phyloP scores from a whole-genome alignment of 1,284 basidiomycete species.

The Trametes pubescens region DNA sequence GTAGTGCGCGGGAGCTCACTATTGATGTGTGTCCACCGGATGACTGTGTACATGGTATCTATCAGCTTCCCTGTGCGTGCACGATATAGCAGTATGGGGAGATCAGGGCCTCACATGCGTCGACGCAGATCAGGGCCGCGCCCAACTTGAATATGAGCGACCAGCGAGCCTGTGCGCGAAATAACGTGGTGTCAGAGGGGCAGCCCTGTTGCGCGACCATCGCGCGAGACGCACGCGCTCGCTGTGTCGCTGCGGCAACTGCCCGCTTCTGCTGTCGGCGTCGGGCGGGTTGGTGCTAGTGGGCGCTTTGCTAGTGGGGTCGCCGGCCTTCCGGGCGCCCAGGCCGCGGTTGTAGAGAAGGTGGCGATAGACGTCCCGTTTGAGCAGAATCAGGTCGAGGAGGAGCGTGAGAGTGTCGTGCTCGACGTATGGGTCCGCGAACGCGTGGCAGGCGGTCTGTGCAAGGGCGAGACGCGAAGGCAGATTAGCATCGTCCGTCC shows the following conservation, averaged over 20 bases:
- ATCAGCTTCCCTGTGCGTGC: slow-evolving; percentile 1
- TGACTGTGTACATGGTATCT: slow-evolving; percentile 54
- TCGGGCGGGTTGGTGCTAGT: slow-evolving; percentile 7
- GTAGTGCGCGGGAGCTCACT: slow-evolving; percentile 6
- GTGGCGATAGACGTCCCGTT: slow-evolving; percentile 88
- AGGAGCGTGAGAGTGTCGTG: slow-evolving; percentile 82
- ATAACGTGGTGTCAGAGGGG: not conserved
- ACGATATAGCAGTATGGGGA: slow-evolving; percentile 3
- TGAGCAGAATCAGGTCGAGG: slow-evolving; percentile 88
- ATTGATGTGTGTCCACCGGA: slow-evolving; percentile 79
- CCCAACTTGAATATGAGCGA: slow-evolving; percentile 64
- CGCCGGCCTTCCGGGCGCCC: slow-evolving; percentile 58
- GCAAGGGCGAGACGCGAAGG: slow-evolving; percentile 15
- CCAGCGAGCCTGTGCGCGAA: slow-evolving; percentile 63
- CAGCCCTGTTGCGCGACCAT: not conserved
- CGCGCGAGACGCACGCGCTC: slow-evolving; percentile 17
- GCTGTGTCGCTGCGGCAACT: slow-evolving; percentile 16
- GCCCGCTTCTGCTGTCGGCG: not conserved
- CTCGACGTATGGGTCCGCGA: slow-evolving; percentile 92
- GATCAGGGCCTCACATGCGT: slow-evolving; percentile 65
- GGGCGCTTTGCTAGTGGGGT: slow-evolving; percentile 18
- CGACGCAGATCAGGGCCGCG: slow-evolving; percentile 61
- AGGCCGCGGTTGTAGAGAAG: slow-evolving; percentile 88
- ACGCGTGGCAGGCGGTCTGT: slow-evolving; percentile 62
- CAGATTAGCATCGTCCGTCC: slow-evolving; percentile 24